A percentile compares a stretch with the other conserved stretches of the same genome.
Evolutionary conservation across 2,329 filamentous ascomycete species (phyloP).

Genomic region (Sporothrix brasiliensis): DNA sequence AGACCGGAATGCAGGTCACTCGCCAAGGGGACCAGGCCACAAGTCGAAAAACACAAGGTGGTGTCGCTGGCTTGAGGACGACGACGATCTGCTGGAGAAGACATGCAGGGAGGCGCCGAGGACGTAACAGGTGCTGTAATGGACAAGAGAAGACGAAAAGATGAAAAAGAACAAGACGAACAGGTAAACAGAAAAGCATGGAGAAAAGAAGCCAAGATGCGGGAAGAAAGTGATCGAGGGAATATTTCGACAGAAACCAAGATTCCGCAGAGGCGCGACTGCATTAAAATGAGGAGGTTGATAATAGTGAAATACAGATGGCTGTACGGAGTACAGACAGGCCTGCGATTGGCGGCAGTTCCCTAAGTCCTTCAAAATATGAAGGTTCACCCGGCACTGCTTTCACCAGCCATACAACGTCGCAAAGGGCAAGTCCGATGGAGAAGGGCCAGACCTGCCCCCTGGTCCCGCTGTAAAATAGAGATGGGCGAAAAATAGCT

Average conservation of each 20-base stretch:
- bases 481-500: not conserved
- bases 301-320: constrained; percentile 29
- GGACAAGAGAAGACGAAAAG: not conserved
- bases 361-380: constrained; percentile 21
- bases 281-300: constrained; percentile 33
- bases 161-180: not conserved
- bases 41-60: constrained; percentile 11
- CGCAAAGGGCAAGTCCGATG: not conserved
- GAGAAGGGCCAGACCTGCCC: constrained; percentile 2
- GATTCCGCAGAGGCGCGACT: constrained; percentile 8
- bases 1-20: constrained; percentile 22
- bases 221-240: not conserved
- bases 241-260: constrained; percentile 8
- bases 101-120: not conserved
- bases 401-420: constrained; percentile 24
- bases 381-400: not conserved
- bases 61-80: constrained; percentile 1
- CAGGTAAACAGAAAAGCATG: constrained; percentile 16
- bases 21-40: not conserved
- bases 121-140: not conserved
- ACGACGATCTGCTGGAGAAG: constrained; percentile 4
- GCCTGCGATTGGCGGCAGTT: constrained; percentile 30
- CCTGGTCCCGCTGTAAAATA: not conserved
- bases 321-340: constrained; percentile 17
- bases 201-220: constrained; percentile 17